Evolutionary conservation across 2,329 filamentous ascomycete genomes (phyloP).

Genomic region (Sphaceloma murrayae): DNA sequence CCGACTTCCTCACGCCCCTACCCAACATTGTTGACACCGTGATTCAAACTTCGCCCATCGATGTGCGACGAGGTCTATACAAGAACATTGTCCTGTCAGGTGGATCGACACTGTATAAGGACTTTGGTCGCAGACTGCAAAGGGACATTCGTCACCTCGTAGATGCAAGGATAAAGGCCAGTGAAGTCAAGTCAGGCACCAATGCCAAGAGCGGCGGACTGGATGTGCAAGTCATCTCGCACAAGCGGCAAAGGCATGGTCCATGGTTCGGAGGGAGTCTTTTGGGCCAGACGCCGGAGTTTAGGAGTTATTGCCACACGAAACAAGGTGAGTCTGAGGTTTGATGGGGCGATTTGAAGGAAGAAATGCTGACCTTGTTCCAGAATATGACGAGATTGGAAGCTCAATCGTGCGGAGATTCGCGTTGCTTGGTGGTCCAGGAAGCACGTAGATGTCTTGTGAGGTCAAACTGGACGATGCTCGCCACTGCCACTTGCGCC

Average conservation of each 20-base stretch:
- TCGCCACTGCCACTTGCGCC: no score
- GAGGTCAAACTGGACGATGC: neutral
- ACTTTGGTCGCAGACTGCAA: conserved; percentile 92
- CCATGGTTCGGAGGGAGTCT: conserved; percentile 98
- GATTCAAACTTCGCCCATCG: conserved; percentile 95
- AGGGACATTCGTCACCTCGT: conserved; percentile 95
- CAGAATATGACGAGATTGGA: conserved; percentile 85
- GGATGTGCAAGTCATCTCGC: conserved; percentile 93
- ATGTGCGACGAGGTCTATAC: conserved; percentile 92
- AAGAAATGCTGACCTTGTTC: conserved; percentile 12
- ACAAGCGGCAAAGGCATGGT: conserved; percentile 94
- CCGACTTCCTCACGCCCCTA: conserved; percentile 91
- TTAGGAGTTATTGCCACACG: conserved; percentile 95
- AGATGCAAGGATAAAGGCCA: conserved; percentile 83
- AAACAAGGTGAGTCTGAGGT: conserved; percentile 26
- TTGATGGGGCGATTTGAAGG: conserved; percentile 20
- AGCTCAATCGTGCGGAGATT: conserved; percentile 93
- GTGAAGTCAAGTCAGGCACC: conserved; percentile 73
- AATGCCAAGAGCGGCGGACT: conserved; percentile 88
- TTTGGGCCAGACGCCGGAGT: conserved; percentile 93
- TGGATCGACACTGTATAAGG: conserved; percentile 95
- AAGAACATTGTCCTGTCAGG: conserved; percentile 99
- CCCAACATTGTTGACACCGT: conserved; percentile 91
- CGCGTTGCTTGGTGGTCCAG: conserved; percentile 83
- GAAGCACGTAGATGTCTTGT: conserved; percentile 51